Evolutionary conservation across 2,329 filamentous ascomycete species (phyloP).

Genomic region (Septoria petroselini): DNA sequence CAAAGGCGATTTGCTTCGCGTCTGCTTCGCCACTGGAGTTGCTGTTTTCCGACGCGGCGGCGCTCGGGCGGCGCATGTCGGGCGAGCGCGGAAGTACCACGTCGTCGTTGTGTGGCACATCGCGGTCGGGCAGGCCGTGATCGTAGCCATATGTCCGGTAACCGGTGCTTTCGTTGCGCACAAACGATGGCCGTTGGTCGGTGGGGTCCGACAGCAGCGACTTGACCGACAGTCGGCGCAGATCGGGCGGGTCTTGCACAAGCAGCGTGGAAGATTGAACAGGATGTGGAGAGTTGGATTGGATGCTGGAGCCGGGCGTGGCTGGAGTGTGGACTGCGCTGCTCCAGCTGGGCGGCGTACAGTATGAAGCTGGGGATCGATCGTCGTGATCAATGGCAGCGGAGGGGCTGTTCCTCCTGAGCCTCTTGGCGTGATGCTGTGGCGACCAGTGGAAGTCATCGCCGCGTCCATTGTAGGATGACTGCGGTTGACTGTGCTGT

Average conservation of each 20-base stretch:
- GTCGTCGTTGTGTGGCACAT: slow-evolving; percentile 68
- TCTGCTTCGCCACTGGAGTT: slow-evolving; percentile 30
- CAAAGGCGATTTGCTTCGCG: slow-evolving; percentile 50
- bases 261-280: slow-evolving; percentile 16
- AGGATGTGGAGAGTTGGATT: slow-evolving; percentile 32
- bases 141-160: slow-evolving; percentile 65
- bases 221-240: slow-evolving; percentile 61
- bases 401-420: slow-evolving; percentile 31
- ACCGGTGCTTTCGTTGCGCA: slow-evolving; percentile 22
- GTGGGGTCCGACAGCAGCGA: slow-evolving; percentile 59
- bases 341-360: slow-evolving; percentile 41
- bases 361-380: slow-evolving; percentile 38
- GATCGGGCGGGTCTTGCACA: slow-evolving; percentile 43
- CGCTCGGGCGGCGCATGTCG: slow-evolving; percentile 34
- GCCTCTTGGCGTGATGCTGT: slow-evolving; percentile 40
- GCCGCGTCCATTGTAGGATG: slow-evolving; percentile 2
- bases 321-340: slow-evolving; percentile 42
- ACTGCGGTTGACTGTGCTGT: slow-evolving; percentile 14
- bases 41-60: slow-evolving; percentile 33
- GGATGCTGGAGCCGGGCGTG: slow-evolving; percentile 43
- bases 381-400: slow-evolving; percentile 36
- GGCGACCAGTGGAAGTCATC: slow-evolving; percentile 36
- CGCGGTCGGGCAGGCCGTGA: slow-evolving; percentile 65
- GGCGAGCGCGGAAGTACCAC: slow-evolving; percentile 52
- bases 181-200: slow-evolving; percentile 27